A percentile compares a stretch with the other conserved stretches of the same genome.
Conservation (phyloP, 78 protist species). For the Pigoraptor vietnamica region DNA sequence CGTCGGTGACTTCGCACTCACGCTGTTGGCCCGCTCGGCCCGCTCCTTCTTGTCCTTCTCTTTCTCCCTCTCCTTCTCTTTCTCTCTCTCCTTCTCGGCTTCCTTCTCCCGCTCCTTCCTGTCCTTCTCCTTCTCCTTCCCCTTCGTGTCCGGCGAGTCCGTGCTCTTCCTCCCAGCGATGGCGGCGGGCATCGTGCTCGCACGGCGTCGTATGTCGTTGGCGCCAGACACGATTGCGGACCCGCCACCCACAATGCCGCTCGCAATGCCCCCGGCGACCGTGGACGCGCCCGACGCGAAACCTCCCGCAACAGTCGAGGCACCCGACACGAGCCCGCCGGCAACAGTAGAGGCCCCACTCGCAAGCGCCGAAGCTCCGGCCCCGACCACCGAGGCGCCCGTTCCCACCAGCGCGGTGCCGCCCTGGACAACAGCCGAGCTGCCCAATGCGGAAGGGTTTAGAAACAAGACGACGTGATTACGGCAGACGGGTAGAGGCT, state of each 20-base stretch:
- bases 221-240: background rate
- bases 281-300: no score
- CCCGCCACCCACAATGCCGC: background rate
- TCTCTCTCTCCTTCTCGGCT: background rate
- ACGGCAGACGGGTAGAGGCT: background rate
- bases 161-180: background rate
- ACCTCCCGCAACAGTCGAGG: no score
- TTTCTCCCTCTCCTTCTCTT: no score
- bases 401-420: background rate
- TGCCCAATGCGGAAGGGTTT: no score
- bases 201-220: background rate
- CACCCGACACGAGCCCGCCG: no score
- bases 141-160: background rate
- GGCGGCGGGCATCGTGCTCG: background rate
- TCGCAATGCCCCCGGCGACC: no score
- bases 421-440: background rate
- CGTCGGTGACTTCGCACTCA: no score
- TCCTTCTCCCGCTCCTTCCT: background rate
- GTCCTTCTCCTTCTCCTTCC: background rate
- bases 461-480: no score
- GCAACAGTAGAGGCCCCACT: no score
- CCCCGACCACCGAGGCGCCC: background rate
- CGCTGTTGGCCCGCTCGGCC: no score
- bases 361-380: no score
- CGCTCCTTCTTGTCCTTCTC: no score